Evolutionary conservation across 306 rosid species (phyloP).

Genomic region (Vachellia collinsii): DNA sequence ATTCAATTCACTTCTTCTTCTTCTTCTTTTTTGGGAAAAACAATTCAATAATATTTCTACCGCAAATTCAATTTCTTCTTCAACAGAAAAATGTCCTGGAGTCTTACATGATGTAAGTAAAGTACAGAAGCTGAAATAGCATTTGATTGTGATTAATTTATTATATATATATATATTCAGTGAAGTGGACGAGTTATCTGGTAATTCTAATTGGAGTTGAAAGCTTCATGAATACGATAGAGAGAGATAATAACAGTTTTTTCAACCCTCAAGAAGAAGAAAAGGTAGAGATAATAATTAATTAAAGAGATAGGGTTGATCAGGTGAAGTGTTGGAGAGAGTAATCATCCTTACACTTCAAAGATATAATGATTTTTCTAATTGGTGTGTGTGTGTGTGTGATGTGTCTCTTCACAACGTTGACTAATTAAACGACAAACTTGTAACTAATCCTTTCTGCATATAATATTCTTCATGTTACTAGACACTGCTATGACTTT

Average conservation of each 20-base stretch:
- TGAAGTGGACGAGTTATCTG: constrained; percentile 34
- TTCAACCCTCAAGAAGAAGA: constrained; percentile 35
- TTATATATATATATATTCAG: not conserved
- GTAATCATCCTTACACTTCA: constrained; percentile 39
- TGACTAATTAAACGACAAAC: constrained; percentile 26
- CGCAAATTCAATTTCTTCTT: constrained; percentile 32
- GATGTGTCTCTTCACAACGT: constrained; percentile 12
- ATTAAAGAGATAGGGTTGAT: not conserved
- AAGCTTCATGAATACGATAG: constrained; percentile 41
- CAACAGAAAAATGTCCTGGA: constrained; percentile 31
- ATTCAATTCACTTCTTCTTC: constrained; percentile 30
- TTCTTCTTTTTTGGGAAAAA: constrained; percentile 1
- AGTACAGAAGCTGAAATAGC: constrained; percentile 33
- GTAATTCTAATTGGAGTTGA: constrained; percentile 37
- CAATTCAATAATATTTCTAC: constrained; percentile 4
- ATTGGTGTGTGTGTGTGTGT: not conserved
- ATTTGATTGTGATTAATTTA: not conserved
- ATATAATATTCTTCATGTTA: not conserved
- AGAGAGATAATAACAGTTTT: constrained; percentile 22
- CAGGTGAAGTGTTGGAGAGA: constrained; percentile 39
- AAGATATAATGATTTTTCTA: constrained; percentile 29
- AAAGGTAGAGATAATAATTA: constrained; percentile 8
- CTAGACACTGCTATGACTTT: constrained; percentile 19
- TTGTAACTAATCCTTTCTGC: constrained; percentile 35
- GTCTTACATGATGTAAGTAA: constrained; percentile 34